Conservation (phyloP, 2,329 filamentous ascomycete genomes). For the Aspergillus fijiensis region DNA sequence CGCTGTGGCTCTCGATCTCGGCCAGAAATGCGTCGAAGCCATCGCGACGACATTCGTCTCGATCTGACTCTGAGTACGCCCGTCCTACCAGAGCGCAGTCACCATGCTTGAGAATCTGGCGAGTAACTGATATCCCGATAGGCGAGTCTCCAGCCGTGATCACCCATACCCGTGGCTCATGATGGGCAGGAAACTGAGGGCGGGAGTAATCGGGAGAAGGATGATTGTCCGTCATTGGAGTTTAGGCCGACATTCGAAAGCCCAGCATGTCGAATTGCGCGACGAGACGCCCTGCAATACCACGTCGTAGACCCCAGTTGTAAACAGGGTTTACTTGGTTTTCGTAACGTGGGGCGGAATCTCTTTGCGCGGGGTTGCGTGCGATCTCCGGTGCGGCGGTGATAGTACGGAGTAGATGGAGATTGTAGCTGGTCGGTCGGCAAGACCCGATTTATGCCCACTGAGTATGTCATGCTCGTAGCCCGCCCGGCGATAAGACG, state of each 20-base stretch:
- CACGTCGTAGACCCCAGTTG: background rate
- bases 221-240: constrained; percentile 38
- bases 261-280: constrained; percentile 31
- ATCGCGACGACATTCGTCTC: constrained; percentile 68
- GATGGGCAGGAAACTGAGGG: constrained; percentile 59
- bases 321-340: background rate
- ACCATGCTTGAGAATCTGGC: constrained; percentile 81
- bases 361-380: background rate
- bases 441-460: background rate
- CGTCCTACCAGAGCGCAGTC: constrained; percentile 87
- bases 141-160: constrained; percentile 84
- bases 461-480: constrained; percentile 2
- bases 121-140: constrained; percentile 76
- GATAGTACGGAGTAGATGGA: background rate
- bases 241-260: constrained; percentile 22
- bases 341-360: background rate
- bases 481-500: constrained; percentile 4
- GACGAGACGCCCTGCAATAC: constrained; percentile 3
- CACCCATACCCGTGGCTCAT: constrained; percentile 83
- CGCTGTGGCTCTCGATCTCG: constrained; percentile 57
- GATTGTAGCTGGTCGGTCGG: background rate
- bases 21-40: constrained; percentile 79
- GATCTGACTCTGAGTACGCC: constrained; percentile 72
- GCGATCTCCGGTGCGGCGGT: background rate
- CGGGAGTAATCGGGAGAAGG: constrained; percentile 34